phyloP scores from a whole-genome alignment of 768 basidiomycete species.

The Russula sp. region DNA sequence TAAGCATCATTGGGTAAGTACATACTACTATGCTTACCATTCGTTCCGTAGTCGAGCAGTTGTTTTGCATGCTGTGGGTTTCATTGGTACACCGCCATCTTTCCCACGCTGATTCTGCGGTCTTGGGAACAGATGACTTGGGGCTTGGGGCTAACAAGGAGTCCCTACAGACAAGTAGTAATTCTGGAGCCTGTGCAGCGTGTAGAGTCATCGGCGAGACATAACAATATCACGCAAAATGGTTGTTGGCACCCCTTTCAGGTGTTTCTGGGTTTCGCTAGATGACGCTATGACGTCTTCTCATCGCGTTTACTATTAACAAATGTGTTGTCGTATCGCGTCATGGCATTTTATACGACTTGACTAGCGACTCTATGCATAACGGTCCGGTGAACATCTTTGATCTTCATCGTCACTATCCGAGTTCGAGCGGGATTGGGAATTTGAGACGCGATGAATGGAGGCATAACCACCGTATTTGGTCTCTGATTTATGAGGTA shows the following conservation, averaged over 20 bases:
- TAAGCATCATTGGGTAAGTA: slow-evolving; percentile 63
- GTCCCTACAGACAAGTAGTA: slow-evolving; percentile 71
- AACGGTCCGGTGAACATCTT: too few species aligned
- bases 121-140: slow-evolving; percentile 72
- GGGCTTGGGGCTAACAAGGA: slow-evolving; percentile 68
- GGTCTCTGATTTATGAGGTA: too few species aligned
- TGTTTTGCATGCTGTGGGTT: slow-evolving; percentile 62
- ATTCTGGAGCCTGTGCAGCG: slow-evolving; percentile 70
- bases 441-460: too few species aligned
- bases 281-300: neutral
- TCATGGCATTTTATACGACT: too few species aligned
- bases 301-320: neutral
- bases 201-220: slow-evolving; percentile 70
- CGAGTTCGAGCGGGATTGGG: too few species aligned
- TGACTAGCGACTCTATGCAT: too few species aligned
- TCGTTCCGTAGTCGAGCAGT: slow-evolving; percentile 49
- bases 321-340: too few species aligned
- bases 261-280: neutral
- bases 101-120: neutral
- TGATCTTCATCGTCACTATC: too few species aligned
- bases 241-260: neutral
- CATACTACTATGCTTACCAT: neutral
- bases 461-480: too few species aligned
- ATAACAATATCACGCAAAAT: neutral
- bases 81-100: slow-evolving; percentile 2